Evolutionary conservation across 495 filamentous ascomycete species (phyloP).

Genomic region (Aspergillus baeticus): DNA sequence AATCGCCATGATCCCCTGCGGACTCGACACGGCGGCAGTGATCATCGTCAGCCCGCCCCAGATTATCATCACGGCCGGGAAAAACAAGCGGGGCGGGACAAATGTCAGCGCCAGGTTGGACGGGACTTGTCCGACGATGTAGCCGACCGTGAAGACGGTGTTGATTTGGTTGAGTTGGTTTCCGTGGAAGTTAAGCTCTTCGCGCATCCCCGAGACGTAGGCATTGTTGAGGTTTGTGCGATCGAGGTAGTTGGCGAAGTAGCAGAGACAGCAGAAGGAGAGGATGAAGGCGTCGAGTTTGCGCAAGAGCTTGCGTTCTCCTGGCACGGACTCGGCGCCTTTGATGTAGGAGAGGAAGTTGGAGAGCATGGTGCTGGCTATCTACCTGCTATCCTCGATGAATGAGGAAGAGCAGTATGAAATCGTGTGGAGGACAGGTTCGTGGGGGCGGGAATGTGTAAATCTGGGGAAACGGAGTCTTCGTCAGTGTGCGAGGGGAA

Average conservation of each 20-base stretch:
- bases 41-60: constrained; percentile 64
- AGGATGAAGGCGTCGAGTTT: constrained; percentile 62
- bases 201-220: constrained; percentile 66
- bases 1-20: constrained; percentile 60
- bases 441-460: too few species aligned
- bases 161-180: constrained; percentile 61
- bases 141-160: constrained; percentile 44
- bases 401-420: too few species aligned
- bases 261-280: constrained; percentile 62
- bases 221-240: constrained; percentile 60
- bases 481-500: too few species aligned
- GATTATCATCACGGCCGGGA: constrained; percentile 58
- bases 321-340: constrained; percentile 2
- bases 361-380: not conserved
- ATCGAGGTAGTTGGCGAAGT: constrained; percentile 54
- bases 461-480: too few species aligned
- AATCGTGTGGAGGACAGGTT: too few species aligned
- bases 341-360: constrained; percentile 9
- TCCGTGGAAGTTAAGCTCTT: constrained; percentile 56
- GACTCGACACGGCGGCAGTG: constrained; percentile 49
- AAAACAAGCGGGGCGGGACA: constrained; percentile 56
- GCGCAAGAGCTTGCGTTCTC: constrained; percentile 22
- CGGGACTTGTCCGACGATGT: constrained; percentile 60
- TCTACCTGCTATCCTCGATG: not conserved
- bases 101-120: constrained; percentile 60